Conservation (phyloP, 1,139 yeast genomes). For the Magnusiomyces clavatus region DNA sequence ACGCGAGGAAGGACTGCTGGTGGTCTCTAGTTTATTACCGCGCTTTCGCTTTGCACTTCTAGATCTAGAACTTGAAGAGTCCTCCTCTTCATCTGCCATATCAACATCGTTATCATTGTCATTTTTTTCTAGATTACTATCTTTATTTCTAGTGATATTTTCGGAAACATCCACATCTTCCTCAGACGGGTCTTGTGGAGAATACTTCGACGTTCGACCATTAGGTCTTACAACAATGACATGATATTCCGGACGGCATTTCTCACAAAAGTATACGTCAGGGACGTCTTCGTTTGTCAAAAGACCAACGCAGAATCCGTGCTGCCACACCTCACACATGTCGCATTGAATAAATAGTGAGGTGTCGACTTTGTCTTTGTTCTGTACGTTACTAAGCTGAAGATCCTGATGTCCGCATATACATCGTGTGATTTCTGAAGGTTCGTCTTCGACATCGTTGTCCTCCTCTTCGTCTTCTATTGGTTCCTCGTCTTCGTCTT, state of each 20-base stretch:
- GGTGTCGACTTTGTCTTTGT: slow-evolving; percentile 58
- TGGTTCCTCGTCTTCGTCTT: slow-evolving; percentile 16
- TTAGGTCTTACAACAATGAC: slow-evolving; percentile 43
- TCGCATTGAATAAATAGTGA: slow-evolving; percentile 88
- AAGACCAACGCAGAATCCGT: slow-evolving; percentile 90
- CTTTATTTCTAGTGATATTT: slow-evolving; percentile 21
- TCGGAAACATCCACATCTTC: slow-evolving; percentile 27
- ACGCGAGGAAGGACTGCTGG: neutral
- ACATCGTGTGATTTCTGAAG: slow-evolving; percentile 80
- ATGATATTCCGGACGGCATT: slow-evolving; percentile 79
- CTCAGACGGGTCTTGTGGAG: slow-evolving; percentile 31
- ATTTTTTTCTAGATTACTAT: slow-evolving; percentile 12
- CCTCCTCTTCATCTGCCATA: neutral
- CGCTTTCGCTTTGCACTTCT: neutral
- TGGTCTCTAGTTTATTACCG: neutral
- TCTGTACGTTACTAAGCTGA: slow-evolving; percentile 32
- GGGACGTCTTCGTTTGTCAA: slow-evolving; percentile 68
- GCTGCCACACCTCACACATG: slow-evolving; percentile 93
- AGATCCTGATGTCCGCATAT: slow-evolving; percentile 76
- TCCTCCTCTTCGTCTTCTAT: slow-evolving; percentile 7
- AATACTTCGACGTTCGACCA: slow-evolving; percentile 39
- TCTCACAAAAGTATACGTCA: slow-evolving; percentile 89
- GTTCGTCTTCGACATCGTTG: slow-evolving; percentile 32
- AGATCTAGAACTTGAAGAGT: neutral
- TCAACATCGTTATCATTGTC: slow-evolving; percentile 9